Conservation (phyloP, 2,329 filamentous ascomycete genomes). For the Pseudogymnoascus sp. region DNA sequence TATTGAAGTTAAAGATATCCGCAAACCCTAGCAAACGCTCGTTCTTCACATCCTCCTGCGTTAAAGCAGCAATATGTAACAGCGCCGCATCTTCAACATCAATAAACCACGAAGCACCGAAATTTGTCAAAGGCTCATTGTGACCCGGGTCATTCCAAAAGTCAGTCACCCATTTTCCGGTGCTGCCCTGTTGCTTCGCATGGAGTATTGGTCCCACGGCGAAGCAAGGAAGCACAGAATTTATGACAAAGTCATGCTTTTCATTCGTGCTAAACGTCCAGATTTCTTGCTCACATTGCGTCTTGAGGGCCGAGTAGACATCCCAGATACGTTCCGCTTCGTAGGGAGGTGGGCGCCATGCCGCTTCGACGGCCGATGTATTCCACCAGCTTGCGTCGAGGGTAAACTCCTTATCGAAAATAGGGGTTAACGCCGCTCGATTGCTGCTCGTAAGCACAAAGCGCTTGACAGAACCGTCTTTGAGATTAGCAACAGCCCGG, state of each 20-base stretch:
- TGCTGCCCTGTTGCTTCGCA: background rate
- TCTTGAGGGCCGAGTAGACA: conserved; percentile 32
- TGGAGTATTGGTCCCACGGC: conserved; percentile 24
- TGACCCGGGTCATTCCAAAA: conserved; percentile 6
- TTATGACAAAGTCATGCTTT: conserved; percentile 18
- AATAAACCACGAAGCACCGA: background rate
- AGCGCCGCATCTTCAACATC: background rate
- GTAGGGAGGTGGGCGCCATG: conserved; percentile 30
- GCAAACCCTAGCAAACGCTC: background rate
- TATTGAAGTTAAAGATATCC: background rate
- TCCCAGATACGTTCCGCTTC: conserved; percentile 17
- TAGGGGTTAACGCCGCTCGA: conserved; percentile 16
- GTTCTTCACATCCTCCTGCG: background rate
- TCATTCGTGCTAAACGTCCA: conserved; percentile 30
- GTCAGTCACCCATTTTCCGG: background rate
- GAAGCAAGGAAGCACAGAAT: conserved; percentile 25
- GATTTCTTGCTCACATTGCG: conserved; percentile 27
- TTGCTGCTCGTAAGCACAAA: conserved; percentile 33
- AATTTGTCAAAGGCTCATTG: background rate
- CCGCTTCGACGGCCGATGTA: conserved; percentile 24
- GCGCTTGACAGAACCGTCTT: conserved; percentile 28
- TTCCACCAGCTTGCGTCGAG: conserved; percentile 27
- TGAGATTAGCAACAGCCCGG: conserved; percentile 25
- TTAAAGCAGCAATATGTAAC: background rate
- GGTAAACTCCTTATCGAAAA: conserved; percentile 12